phyloP scores from a whole-genome alignment of 2,329 filamentous ascomycete genomes.

The Aspergillus ibericus region DNA sequence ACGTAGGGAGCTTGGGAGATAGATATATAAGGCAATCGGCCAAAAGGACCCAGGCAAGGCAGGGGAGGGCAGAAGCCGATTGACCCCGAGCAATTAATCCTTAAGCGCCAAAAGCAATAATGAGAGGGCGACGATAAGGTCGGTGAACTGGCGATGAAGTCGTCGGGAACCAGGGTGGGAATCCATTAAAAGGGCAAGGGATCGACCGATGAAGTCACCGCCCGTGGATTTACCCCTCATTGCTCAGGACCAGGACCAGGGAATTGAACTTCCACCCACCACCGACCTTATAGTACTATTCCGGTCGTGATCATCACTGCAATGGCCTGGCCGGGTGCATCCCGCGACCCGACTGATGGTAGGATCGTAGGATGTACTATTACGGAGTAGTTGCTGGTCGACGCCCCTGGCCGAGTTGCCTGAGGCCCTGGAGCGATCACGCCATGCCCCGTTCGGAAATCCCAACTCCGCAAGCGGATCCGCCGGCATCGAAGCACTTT shows the following conservation, averaged over 20 bases:
- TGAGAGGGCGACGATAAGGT: background rate
- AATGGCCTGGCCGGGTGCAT: background rate
- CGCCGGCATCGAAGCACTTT: background rate
- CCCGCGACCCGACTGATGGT: background rate
- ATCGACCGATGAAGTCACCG: slow-evolving; percentile 10
- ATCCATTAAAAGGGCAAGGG: background rate
- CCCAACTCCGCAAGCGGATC: background rate
- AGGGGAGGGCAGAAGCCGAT: background rate
- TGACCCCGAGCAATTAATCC: background rate
- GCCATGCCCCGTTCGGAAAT: background rate
- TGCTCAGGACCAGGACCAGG: background rate
- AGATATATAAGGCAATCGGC: background rate
- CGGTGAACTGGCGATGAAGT: background rate
- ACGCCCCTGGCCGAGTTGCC: too few species aligned
- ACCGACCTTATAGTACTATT: too few species aligned
- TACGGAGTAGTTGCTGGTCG: too few species aligned
- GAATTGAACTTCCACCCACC: background rate
- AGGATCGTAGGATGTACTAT: too few species aligned
- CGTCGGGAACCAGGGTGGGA: background rate
- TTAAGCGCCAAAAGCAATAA: background rate
- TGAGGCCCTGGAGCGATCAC: background rate
- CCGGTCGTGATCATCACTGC: background rate
- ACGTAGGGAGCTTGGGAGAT: background rate
- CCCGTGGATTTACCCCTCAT: background rate
- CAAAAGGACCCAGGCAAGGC: background rate